Conservation (phyloP, 2,329 filamentous ascomycete species). For the Pestalotiopsis sp. region DNA sequence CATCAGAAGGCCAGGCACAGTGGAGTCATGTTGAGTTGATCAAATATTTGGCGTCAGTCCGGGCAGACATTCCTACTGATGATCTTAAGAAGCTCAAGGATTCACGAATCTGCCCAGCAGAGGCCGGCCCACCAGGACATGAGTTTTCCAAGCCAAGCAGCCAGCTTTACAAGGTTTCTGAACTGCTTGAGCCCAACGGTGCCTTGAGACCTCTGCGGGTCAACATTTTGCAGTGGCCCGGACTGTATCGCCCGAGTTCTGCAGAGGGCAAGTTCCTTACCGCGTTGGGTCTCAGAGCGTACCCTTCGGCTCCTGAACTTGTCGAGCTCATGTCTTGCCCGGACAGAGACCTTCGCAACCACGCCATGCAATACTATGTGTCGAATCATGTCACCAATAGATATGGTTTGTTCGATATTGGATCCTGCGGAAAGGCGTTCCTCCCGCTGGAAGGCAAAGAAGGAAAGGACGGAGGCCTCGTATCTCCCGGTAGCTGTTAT, state of each 20-base stretch:
- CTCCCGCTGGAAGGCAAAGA: conserved; percentile 73
- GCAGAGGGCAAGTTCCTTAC: conserved; percentile 75
- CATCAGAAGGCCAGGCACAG: conserved; percentile 55
- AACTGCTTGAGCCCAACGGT: conserved; percentile 80
- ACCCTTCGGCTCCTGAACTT: conserved; percentile 73
- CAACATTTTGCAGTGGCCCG: conserved; percentile 82
- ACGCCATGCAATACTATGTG: conserved; percentile 81
- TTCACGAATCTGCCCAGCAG: conserved; percentile 81
- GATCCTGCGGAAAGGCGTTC: conserved; percentile 57
- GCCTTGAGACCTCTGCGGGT: conserved; percentile 69
- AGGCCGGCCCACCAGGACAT: conserved; percentile 58
- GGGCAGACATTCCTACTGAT: conserved; percentile 79
- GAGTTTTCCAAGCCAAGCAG: conserved; percentile 54
- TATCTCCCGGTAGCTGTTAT: conserved; percentile 76
- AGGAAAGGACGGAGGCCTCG: conserved; percentile 62
- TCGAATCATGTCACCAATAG: conserved; percentile 76
- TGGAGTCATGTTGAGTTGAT: conserved; percentile 96
- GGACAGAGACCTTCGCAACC: conserved; percentile 60
- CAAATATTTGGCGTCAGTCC: conserved; percentile 89
- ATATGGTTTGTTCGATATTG: conserved; percentile 68
- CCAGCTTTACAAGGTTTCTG: conserved; percentile 69
- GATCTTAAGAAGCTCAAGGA: conserved; percentile 79
- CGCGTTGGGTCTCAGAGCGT: conserved; percentile 70
- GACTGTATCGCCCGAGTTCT: conserved; percentile 62
- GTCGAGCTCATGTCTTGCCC: conserved; percentile 75